phyloP scores from a whole-genome alignment of 2,329 filamentous ascomycete species.

The Pezicula radicicola region DNA sequence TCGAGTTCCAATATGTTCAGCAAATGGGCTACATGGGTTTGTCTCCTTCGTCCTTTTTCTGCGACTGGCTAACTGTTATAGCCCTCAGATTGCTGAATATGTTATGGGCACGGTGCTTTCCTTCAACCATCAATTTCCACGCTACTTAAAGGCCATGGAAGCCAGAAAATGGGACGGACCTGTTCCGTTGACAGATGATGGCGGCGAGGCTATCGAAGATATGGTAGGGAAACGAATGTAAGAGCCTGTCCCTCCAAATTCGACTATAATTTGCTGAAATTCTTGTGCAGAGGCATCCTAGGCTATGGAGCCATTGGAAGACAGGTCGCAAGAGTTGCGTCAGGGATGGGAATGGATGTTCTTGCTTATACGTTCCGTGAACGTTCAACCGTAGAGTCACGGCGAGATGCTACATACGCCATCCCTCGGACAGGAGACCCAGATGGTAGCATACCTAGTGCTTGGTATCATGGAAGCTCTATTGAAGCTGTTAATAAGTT shows the following conservation, averaged over 20 bases:
- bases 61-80: constrained; percentile 5
- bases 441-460: constrained; percentile 42
- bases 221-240: constrained; percentile 44
- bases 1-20: constrained; percentile 35
- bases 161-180: constrained; percentile 24
- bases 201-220: constrained; percentile 39
- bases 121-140: constrained; percentile 29
- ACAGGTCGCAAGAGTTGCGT: constrained; percentile 52
- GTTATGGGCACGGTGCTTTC: constrained; percentile 34
- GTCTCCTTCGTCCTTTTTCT: constrained; percentile 11
- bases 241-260: not conserved
- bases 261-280: not conserved
- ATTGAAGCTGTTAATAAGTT: constrained; percentile 47
- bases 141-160: constrained; percentile 27
- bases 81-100: constrained; percentile 39
- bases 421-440: constrained; percentile 62
- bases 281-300: constrained; percentile 19
- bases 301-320: constrained; percentile 54
- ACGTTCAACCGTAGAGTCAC: constrained; percentile 63
- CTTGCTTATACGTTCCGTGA: constrained; percentile 73
- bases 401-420: constrained; percentile 61
- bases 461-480: constrained; percentile 47
- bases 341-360: constrained; percentile 67
- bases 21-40: constrained; percentile 40
- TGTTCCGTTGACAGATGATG: constrained; percentile 7